Conservation (phyloP, 2,329 filamentous ascomycete genomes). For the Monosporascus sp. region DNA sequence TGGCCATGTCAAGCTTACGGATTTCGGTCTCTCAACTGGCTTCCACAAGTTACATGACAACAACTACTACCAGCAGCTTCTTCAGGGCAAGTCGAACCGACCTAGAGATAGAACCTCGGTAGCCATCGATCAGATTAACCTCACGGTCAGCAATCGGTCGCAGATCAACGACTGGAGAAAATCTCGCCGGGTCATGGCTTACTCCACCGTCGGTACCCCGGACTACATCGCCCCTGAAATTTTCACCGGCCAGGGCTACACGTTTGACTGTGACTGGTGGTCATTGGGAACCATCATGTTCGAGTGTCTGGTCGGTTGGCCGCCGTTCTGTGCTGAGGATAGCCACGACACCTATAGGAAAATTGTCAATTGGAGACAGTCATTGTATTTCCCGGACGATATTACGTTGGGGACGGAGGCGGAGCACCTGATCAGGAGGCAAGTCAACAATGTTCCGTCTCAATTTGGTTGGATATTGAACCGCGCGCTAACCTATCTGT, state of each 20-base stretch:
- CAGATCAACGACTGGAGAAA: conserved; percentile 99
- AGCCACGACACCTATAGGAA: conserved; percentile 97
- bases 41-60: conserved; percentile 98
- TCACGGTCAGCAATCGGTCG: conserved; percentile 94
- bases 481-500: conserved; percentile 7
- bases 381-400: conserved; percentile 94
- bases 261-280: conserved; percentile 99
- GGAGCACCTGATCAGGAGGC: conserved; percentile 89
- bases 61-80: conserved; percentile 94
- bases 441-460: conserved; percentile 27
- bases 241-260: conserved; percentile 93
- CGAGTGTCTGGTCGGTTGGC: conserved; percentile 97
- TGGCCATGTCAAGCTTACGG: conserved; percentile 95
- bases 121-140: conserved; percentile 93
- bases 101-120: conserved; percentile 85
- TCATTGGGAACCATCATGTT: conserved; percentile 99
- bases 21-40: conserved; percentile 95
- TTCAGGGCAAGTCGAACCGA: conserved; percentile 71
- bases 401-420: conserved; percentile 83
- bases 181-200: conserved; percentile 90
- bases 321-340: conserved; percentile 96
- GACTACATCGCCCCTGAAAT: conserved; percentile 99
- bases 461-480: background rate
- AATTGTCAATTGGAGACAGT: conserved; percentile 97
- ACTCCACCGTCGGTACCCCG: conserved; percentile 95